Evolutionary conservation across 345 rosid genomes (phyloP), one percentile per base, ranked within the genome.

Genomic region (Lumnitzera littorea): DNA sequence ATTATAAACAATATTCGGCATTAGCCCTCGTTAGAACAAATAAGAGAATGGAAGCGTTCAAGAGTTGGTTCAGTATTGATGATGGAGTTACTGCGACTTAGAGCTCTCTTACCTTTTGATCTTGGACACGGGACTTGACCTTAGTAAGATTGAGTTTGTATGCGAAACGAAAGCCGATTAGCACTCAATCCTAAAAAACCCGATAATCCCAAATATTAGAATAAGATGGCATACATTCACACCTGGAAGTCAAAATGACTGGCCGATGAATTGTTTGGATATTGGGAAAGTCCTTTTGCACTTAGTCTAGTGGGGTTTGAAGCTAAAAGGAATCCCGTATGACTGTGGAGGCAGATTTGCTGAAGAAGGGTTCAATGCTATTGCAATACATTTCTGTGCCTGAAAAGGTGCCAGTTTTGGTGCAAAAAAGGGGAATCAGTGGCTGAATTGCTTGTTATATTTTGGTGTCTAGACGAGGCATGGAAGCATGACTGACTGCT

Each of bases 331-430:
- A 15, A 14, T 76, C 3, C 60, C 16, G 12, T 67, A 60, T 13
- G 73, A 73, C 31, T 67, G 12, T 76, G 14, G 77, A 70, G 60
- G 75, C 69, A 61, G 65, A 76, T 51, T 63, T 73, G 14, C 41
- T 51, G 29, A 57, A 67, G 60, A 72, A 72, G 75, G 72, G 77
- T 27, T 46, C 61, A 7, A 24, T 73, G 70, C 72, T 69, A 16
- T 41, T 76, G 67, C 62, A 60, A 24, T 67, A 25, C 70, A 76
- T 69, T 54, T 72, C 75, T 3, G 68, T 70, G 15, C 25, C 60
- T 31, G 55, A 70, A 46, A 67, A 76, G 53, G 43, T 69, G 47
- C 77, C 70, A 17, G 75, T 72, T 16, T 74, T 76, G 14, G 56
- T 66, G 5, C 80, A 76, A 59, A 24, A 62, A 20, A 20, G 70